A percentile compares a stretch with the other conserved stretches of the same genome.
phyloP scores from a whole-genome alignment of 1,139 yeast genomes.

The Hansenula sp. region DNA sequence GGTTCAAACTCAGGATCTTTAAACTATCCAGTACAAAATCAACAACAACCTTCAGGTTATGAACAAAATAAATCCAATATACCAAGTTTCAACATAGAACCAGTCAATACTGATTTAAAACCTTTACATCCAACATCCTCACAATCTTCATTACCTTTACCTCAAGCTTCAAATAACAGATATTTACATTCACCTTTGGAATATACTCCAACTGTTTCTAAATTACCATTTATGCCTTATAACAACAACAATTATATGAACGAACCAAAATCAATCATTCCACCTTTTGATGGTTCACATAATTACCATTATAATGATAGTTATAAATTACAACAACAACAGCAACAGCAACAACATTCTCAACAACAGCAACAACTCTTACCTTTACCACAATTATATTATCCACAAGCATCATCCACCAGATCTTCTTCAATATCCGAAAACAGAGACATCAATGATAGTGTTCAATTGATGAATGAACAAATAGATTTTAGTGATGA shows the following conservation, averaged over 20 bases:
- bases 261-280: too few species aligned
- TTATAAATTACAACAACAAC: too few species aligned
- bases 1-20: too few species aligned
- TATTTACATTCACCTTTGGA: not conserved
- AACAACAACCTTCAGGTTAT: too few species aligned
- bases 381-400: not conserved
- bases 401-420: not conserved
- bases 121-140: not conserved
- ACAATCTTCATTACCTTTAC: too few species aligned
- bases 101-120: not conserved
- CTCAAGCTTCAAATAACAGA: not conserved
- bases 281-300: not conserved
- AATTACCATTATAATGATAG: not conserved
- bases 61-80: too few species aligned
- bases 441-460: not conserved
- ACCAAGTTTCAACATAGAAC: not conserved
- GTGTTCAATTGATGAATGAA: not conserved
- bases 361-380: not conserved
- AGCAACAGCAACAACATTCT: not conserved
- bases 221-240: too few species aligned
- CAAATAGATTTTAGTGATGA: conserved; percentile 1
- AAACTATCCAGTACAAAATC: too few species aligned
- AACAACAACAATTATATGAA: too few species aligned
- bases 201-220: not conserved
- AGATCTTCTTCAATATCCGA: not conserved